Conservation (phyloP, 768 basidiomycete species). For the Russula ochroleuca region DNA sequence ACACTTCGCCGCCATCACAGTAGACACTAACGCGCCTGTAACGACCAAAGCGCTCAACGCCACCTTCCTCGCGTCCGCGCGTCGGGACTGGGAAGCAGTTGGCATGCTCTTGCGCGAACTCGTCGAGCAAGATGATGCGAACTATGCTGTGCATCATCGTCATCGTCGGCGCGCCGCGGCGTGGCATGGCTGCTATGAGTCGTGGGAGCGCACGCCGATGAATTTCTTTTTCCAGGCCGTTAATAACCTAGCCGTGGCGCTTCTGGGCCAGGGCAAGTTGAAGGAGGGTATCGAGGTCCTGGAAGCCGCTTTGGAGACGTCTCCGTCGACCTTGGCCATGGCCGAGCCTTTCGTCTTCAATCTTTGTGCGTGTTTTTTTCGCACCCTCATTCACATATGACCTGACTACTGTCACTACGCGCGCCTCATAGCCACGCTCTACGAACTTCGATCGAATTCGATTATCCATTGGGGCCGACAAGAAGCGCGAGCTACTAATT, state of each 20-base stretch:
- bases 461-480: slow-evolving; percentile 64
- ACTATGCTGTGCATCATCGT: neutral
- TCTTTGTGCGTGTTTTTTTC: slow-evolving; percentile 49
- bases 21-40: slow-evolving; percentile 42
- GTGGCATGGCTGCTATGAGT: no score
- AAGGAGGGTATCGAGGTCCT: slow-evolving; percentile 73
- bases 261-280: slow-evolving; percentile 65
- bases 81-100: slow-evolving; percentile 65
- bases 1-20: slow-evolving; percentile 52
- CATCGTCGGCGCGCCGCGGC: no score
- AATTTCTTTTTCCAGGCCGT: slow-evolving; percentile 45
- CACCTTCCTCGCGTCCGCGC: slow-evolving; percentile 59
- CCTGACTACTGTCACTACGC: neutral
- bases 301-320: slow-evolving; percentile 55
- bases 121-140: slow-evolving; percentile 43
- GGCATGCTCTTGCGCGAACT: slow-evolving; percentile 42
- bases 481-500: slow-evolving; percentile 67
- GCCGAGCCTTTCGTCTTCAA: slow-evolving; percentile 86
- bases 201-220: neutral
- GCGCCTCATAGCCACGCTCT: slow-evolving; percentile 63
- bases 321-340: slow-evolving; percentile 66
- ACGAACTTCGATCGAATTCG: slow-evolving; percentile 81
- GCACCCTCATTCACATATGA: neutral
- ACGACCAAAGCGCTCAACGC: slow-evolving; percentile 52
- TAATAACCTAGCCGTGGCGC: slow-evolving; percentile 71